Evolutionary conservation across 495 filamentous ascomycete species (phyloP).

Genomic region (Margaritispora aquatica): DNA sequence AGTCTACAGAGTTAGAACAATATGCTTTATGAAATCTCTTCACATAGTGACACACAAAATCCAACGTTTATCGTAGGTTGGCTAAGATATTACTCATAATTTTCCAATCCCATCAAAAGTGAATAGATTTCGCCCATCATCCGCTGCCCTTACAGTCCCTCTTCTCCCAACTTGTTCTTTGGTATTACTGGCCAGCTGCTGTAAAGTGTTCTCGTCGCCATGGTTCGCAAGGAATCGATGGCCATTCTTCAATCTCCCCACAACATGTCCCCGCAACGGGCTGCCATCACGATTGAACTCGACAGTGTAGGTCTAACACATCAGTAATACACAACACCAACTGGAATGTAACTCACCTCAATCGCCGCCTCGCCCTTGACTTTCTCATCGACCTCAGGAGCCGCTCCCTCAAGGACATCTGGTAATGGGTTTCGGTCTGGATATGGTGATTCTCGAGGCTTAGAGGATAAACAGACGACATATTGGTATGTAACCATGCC

Average conservation of each 20-base stretch:
- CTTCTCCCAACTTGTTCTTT: slow-evolving; percentile 32
- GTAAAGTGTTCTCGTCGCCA: slow-evolving; percentile 34
- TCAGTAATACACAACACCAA: neutral
- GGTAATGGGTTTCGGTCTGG: slow-evolving; percentile 34
- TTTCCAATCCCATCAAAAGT: slow-evolving; percentile 23
- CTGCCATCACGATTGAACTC: slow-evolving; percentile 41
- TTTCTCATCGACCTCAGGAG: slow-evolving; percentile 29
- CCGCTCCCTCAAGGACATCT: slow-evolving; percentile 22
- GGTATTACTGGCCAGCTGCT: slow-evolving; percentile 25
- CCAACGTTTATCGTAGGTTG: too few relatives aligned
- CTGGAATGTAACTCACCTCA: slow-evolving; percentile 34
- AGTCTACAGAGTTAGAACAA: too few relatives aligned
- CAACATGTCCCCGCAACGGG: slow-evolving; percentile 36
- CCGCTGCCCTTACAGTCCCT: slow-evolving; percentile 29
- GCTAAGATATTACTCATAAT: neutral
- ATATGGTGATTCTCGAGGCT: slow-evolving; percentile 35
- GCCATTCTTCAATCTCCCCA: slow-evolving; percentile 40
- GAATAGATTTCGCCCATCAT: slow-evolving; percentile 37
- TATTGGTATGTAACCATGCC: slow-evolving; percentile 49
- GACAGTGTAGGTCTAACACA: slow-evolving; percentile 47
- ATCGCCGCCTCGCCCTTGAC: slow-evolving; percentile 40
- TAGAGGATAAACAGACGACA: slow-evolving; percentile 40
- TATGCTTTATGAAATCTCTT: too few relatives aligned
- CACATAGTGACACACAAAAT: too few relatives aligned
- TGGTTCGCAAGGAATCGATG: slow-evolving; percentile 46